Percentiles rank a stretch among this genome's conserved stretches.
These are phyloP conservation scores for Tulasnella sp. DNA, from an alignment of 768 basidiomycete genomes.

Conservation along the genomic window DNA sequence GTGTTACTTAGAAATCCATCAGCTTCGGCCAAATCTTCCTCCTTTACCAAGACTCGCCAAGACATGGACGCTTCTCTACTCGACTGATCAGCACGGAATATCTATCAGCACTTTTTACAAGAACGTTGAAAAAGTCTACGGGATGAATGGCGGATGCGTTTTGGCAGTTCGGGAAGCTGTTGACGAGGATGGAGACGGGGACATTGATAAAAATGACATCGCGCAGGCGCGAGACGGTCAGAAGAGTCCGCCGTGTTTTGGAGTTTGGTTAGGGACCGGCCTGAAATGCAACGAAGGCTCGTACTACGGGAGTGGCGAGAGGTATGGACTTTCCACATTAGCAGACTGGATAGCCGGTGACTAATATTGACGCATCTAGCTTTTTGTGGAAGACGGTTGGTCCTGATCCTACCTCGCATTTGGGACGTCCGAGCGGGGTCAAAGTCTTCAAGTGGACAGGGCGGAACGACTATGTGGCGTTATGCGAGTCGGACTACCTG, in stretches of 20 bases:
- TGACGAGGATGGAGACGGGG: slow-evolving; percentile 29
- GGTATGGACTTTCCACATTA: slow-evolving; percentile 36
- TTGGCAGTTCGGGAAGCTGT: slow-evolving; percentile 58
- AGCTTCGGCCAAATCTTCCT: slow-evolving; percentile 68
- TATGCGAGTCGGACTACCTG: slow-evolving; percentile 72
- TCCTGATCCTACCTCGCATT: not conserved
- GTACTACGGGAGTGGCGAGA: slow-evolving; percentile 87
- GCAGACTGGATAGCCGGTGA: not conserved
- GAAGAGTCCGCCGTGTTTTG: slow-evolving; percentile 46
- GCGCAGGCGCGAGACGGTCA: not conserved
- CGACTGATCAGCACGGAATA: slow-evolving; percentile 91
- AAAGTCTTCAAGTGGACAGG: slow-evolving; percentile 78
- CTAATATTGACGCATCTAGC: slow-evolving; percentile 33
- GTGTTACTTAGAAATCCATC: not conserved
- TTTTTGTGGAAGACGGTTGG: slow-evolving; percentile 60
- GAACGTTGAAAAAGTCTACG: slow-evolving; percentile 26
- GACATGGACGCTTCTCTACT: slow-evolving; percentile 75
- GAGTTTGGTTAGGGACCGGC: slow-evolving; percentile 75
- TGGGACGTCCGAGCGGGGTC: slow-evolving; percentile 30
- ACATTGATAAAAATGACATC: not conserved
- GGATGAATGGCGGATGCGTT: slow-evolving; percentile 42
- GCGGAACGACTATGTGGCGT: slow-evolving; percentile 79
- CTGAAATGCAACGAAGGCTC: slow-evolving; percentile 44
- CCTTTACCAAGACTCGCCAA: slow-evolving; percentile 62
- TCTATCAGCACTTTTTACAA: slow-evolving; percentile 80